A percentile compares a stretch with the other conserved stretches of the same genome.
phyloP scores from a whole-genome alignment of 139 green algal species.

The Raphidocelis subcapitata region DNA sequence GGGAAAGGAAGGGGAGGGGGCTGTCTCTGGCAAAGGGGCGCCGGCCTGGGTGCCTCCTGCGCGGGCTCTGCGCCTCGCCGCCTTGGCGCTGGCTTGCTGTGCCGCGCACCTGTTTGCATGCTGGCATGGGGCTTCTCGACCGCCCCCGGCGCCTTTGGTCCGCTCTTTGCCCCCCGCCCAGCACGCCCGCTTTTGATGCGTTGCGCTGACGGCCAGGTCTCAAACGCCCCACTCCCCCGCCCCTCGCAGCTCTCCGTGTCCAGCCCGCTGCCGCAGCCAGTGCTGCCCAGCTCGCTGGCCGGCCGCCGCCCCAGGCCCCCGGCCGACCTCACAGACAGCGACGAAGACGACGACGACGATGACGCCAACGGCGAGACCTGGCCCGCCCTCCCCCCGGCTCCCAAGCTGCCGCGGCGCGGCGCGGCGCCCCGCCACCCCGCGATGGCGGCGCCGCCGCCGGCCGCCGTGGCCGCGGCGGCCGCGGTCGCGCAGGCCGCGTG shows the following conservation, averaged over 20 bases:
- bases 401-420: too few relatives aligned
- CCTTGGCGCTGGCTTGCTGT: background rate
- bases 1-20: background rate
- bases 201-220: background rate
- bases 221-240: background rate
- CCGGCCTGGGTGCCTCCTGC: too few relatives aligned
- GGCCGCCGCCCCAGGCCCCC: conserved; percentile 24
- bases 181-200: background rate
- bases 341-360: too few relatives aligned
- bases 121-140: background rate
- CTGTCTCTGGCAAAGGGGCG: too few relatives aligned
- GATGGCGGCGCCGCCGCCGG: too few relatives aligned
- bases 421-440: too few relatives aligned
- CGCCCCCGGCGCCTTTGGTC: background rate
- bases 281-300: conserved; percentile 37
- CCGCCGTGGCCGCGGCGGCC: too few relatives aligned
- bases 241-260: conserved; percentile 37
- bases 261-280: conserved; percentile 40
- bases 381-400: too few relatives aligned
- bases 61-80: background rate
- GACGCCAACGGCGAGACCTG: too few relatives aligned
- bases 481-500: too few relatives aligned
- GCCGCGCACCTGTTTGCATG: background rate
- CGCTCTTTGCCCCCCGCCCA: background rate
- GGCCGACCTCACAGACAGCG: too few relatives aligned